A percentile compares a stretch with the other conserved stretches of the same genome.
Conservation (phyloP, 768 basidiomycete genomes). For the Phlegmacium glaucopus region DNA sequence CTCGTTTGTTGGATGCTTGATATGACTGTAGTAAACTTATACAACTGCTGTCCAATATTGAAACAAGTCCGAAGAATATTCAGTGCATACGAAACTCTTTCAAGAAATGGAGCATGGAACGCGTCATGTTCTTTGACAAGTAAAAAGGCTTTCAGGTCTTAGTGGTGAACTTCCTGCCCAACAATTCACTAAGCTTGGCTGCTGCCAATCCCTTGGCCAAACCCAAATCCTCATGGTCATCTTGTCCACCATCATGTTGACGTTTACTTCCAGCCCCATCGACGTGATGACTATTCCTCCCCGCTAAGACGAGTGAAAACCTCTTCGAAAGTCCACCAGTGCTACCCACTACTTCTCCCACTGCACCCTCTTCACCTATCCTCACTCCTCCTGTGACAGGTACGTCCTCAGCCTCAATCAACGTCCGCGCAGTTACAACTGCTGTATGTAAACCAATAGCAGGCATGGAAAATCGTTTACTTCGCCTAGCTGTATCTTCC, state of each 20-base stretch:
- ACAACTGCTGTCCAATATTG: too few species aligned
- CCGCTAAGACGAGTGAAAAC: conserved; percentile 57
- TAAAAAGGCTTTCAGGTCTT: too few species aligned
- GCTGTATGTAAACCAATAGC: conserved; percentile 75
- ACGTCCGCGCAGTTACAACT: conserved; percentile 60
- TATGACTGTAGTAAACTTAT: too few species aligned
- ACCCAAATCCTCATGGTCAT: conserved; percentile 12
- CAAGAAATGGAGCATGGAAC: too few species aligned
- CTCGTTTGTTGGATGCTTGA: too few species aligned
- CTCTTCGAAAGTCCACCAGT: conserved; percentile 33
- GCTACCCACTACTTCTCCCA: conserved; percentile 6
- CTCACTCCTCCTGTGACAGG: conserved; percentile 9
- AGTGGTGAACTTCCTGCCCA: conserved; percentile 20
- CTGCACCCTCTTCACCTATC: conserved; percentile 12
- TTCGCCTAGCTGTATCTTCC: conserved; percentile 61
- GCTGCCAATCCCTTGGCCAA: conserved; percentile 47
- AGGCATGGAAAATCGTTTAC: conserved; percentile 72
- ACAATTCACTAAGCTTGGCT: conserved; percentile 50
- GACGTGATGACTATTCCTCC: conserved; percentile 20
- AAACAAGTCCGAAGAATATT: too few species aligned
- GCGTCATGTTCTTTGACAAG: too few species aligned
- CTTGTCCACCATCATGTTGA: not conserved
- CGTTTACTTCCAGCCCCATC: conserved; percentile 13
- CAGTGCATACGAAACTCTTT: too few species aligned
- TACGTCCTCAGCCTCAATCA: conserved; percentile 26